Evolutionary conservation across 2,329 filamentous ascomycete genomes (phyloP).

Genomic region (Hypoxylon sp.): DNA sequence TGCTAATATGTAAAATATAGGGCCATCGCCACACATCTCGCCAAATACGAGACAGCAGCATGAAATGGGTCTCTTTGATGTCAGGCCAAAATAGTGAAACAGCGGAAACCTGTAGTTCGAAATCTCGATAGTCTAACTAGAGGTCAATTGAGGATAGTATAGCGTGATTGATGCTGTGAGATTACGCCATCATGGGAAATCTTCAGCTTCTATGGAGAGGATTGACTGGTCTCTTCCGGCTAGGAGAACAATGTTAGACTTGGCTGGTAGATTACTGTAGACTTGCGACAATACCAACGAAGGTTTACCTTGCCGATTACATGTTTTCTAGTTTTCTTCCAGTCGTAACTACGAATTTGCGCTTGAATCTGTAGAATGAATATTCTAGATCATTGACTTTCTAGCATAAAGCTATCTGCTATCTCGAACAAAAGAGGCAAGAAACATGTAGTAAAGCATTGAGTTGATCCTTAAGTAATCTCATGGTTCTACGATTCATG

Average conservation of each 20-base stretch:
- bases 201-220: constrained; percentile 19
- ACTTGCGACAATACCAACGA: constrained; percentile 34
- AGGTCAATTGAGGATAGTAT: constrained; percentile 15
- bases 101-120: constrained; percentile 7
- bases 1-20: constrained; percentile 59
- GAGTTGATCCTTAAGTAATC: constrained; percentile 21
- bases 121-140: constrained; percentile 14
- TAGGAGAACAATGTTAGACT: constrained; percentile 22
- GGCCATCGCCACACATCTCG: constrained; percentile 81
- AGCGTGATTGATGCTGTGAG: constrained; percentile 17
- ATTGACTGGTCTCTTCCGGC: constrained; percentile 33
- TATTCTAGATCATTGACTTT: neutral
- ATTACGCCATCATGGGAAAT: constrained; percentile 39
- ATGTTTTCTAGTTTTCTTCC: constrained; percentile 1
- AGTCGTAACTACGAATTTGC: neutral
- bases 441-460: constrained; percentile 18
- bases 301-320: constrained; percentile 7
- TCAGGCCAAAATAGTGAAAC: constrained; percentile 25
- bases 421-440: neutral
- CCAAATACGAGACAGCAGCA: constrained; percentile 72
- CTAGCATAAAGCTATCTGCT: neutral
- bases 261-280: constrained; percentile 15
- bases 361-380: constrained; percentile 7
- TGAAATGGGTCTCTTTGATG: constrained; percentile 48
- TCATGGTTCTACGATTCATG: constrained; percentile 19